phyloP scores from a whole-genome alignment of 768 basidiomycete genomes.

The Podaxis sp. region DNA sequence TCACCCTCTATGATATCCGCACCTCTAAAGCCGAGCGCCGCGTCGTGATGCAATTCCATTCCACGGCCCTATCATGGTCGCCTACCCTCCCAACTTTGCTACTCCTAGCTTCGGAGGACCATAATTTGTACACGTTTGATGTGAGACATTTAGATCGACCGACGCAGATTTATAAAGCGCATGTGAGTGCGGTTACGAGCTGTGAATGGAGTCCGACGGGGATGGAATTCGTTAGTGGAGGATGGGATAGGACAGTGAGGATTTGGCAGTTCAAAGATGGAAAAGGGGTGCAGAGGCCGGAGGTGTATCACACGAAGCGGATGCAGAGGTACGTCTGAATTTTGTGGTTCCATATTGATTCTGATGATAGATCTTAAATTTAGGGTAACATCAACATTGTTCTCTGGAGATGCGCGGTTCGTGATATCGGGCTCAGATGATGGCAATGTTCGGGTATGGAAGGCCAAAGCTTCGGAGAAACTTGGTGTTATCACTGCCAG shows the following conservation, averaged over 20 bases:
- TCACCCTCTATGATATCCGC: conserved; percentile 94
- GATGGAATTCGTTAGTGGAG: conserved; percentile 91
- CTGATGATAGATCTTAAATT: neutral
- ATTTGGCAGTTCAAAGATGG: conserved; percentile 58
- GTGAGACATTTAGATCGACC: conserved; percentile 81
- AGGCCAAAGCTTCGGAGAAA: conserved; percentile 89
- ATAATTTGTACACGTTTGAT: conserved; percentile 98
- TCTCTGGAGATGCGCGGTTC: conserved; percentile 89
- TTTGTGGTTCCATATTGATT: neutral
- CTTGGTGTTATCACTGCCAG: conserved; percentile 88
- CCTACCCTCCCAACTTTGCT: conserved; percentile 92
- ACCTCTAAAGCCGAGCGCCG: conserved; percentile 95
- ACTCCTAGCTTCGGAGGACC: conserved; percentile 96
- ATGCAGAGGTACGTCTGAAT: conserved; percentile 81
- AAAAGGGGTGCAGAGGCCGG: conserved; percentile 40
- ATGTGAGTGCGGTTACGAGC: conserved; percentile 94
- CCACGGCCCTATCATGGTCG: conserved; percentile 92
- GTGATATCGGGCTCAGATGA: conserved; percentile 91
- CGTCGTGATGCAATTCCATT: conserved; percentile 91
- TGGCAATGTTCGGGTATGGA: conserved; percentile 95
- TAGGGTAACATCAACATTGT: conserved; percentile 87
- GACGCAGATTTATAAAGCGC: conserved; percentile 94
- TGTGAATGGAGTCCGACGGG: conserved; percentile 99
- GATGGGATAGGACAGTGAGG: conserved; percentile 93
- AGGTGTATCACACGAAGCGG: conserved; percentile 97